phyloP scores from a whole-genome alignment of 768 basidiomycete genomes.

The Kondoa malvinella region DNA sequence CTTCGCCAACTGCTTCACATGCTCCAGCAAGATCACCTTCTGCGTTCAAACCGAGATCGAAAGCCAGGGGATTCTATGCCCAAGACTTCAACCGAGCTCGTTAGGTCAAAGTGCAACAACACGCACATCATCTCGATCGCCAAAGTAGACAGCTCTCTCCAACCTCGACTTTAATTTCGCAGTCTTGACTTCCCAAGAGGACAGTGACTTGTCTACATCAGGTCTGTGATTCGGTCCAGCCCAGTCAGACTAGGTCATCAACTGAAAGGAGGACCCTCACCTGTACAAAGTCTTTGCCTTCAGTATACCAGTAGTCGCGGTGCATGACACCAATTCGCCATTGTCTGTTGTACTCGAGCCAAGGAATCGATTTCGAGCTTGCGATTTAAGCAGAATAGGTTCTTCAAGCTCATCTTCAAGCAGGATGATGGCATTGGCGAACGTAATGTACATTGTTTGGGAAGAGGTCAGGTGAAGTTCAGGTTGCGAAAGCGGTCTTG shows the following conservation, averaged over 20 bases:
- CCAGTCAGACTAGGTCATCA: slow-evolving; percentile 22
- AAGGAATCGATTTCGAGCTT: slow-evolving; percentile 32
- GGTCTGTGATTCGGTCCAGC: slow-evolving; percentile 14
- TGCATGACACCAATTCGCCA: neutral
- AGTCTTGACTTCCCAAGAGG: slow-evolving; percentile 23
- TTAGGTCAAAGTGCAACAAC: neutral
- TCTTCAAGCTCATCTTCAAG: slow-evolving; percentile 30
- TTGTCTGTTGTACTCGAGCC: slow-evolving; percentile 21
- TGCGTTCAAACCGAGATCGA: slow-evolving; percentile 22
- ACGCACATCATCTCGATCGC: slow-evolving; percentile 23
- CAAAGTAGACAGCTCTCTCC: slow-evolving; percentile 36
- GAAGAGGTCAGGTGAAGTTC: slow-evolving; percentile 27
- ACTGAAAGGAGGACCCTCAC: slow-evolving; percentile 19
- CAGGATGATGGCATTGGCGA: slow-evolving; percentile 31
- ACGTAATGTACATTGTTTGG: slow-evolving; percentile 29
- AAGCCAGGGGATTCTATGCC: slow-evolving; percentile 35
- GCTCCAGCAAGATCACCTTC: slow-evolving; percentile 32
- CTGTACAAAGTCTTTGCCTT: neutral
- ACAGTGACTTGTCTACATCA: neutral
- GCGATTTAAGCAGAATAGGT: slow-evolving; percentile 30
- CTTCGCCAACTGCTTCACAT: slow-evolving; percentile 29
- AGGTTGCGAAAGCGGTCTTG: slow-evolving; percentile 30
- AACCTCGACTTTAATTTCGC: slow-evolving; percentile 31
- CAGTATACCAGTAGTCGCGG: neutral
- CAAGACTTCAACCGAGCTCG: neutral